A percentile compares a stretch with the other conserved stretches of the same genome.
phyloP scores from a whole-genome alignment of 2,329 filamentous ascomycete species.

The Fusarium sp. region DNA sequence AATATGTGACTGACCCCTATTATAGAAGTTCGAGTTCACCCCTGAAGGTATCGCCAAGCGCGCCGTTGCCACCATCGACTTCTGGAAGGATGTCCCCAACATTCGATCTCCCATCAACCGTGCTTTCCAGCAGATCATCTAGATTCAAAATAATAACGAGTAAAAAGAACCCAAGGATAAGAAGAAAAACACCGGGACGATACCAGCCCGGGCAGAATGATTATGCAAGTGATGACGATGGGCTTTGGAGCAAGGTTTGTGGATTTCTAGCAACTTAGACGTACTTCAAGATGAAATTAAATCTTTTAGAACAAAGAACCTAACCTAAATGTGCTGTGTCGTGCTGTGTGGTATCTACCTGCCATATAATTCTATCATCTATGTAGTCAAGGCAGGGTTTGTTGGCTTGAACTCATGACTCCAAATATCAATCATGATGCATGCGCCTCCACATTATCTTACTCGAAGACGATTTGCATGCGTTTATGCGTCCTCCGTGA shows the following conservation, averaged over 20 bases:
- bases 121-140: conserved; percentile 97
- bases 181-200: conserved; percentile 24
- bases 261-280: conserved; percentile 45
- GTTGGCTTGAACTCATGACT: conserved; percentile 8
- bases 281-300: conserved; percentile 45
- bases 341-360: conserved; percentile 13
- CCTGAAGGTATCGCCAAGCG: conserved; percentile 97
- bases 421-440: conserved; percentile 5
- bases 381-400: conserved; percentile 12
- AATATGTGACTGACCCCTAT: conserved; percentile 52
- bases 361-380: conserved; percentile 21
- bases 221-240: conserved; percentile 46
- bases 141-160: conserved; percentile 55
- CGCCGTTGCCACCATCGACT: conserved; percentile 89
- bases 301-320: conserved; percentile 41
- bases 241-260: conserved; percentile 44
- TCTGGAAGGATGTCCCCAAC: conserved; percentile 94
- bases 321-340: background rate
- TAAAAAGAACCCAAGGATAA: conserved; percentile 34
- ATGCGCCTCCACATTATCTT: background rate
- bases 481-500: background rate
- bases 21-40: conserved; percentile 98
- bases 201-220: conserved; percentile 35
- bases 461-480: background rate
- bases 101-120: conserved; percentile 96